Percentiles rank a stretch among this genome's conserved stretches.
These are phyloP conservation scores for Fusarium torulosum DNA, from an alignment of 2,329 filamentous ascomycete species.

Conservation along the genomic window DNA sequence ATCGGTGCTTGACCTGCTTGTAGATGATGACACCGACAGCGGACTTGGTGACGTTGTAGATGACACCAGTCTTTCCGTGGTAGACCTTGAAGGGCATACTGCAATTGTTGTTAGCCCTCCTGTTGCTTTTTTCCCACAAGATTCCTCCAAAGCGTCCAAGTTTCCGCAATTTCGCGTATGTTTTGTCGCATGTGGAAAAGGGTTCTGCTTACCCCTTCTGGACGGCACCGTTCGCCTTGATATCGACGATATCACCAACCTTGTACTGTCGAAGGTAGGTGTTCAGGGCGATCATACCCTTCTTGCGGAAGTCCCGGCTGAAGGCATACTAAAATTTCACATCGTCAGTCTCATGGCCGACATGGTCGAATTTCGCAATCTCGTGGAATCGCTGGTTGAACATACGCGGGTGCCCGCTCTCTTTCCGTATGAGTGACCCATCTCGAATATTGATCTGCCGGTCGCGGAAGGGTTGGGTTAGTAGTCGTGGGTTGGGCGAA, in stretches of 20 bases:
- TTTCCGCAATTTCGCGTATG: constrained; percentile 26
- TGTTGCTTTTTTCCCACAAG: constrained; percentile 11
- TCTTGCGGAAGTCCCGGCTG: constrained; percentile 93
- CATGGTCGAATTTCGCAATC: constrained; percentile 31
- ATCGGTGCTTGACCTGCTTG: constrained; percentile 99
- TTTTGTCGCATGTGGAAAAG: constrained; percentile 38
- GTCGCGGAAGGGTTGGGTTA: constrained; percentile 55
- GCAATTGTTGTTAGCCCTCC: constrained; percentile 55
- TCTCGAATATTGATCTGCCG: constrained; percentile 70
- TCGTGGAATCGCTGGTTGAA: constrained; percentile 49
- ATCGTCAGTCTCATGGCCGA: constrained; percentile 50
- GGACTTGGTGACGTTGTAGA: constrained; percentile 99
- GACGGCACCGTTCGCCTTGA: constrained; percentile 98
- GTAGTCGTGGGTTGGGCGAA: constrained; percentile 59
- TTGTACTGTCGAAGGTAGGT: constrained; percentile 97
- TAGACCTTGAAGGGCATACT: constrained; percentile 99
- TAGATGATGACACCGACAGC: constrained; percentile 99
- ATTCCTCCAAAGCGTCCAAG: constrained; percentile 27
- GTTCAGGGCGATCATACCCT: constrained; percentile 91
- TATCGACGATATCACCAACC: constrained; percentile 98
- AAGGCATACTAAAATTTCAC: constrained; percentile 79
- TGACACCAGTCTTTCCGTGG: constrained; percentile 98
- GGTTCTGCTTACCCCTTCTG: constrained; percentile 85
- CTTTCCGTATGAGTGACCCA: constrained; percentile 90
- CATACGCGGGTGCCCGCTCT: constrained; percentile 86